A percentile compares a stretch with the other conserved stretches of the same genome.
Evolutionary conservation across 495 filamentous ascomycete genomes (phyloP).

Genomic region (Tuber melanosporum): DNA sequence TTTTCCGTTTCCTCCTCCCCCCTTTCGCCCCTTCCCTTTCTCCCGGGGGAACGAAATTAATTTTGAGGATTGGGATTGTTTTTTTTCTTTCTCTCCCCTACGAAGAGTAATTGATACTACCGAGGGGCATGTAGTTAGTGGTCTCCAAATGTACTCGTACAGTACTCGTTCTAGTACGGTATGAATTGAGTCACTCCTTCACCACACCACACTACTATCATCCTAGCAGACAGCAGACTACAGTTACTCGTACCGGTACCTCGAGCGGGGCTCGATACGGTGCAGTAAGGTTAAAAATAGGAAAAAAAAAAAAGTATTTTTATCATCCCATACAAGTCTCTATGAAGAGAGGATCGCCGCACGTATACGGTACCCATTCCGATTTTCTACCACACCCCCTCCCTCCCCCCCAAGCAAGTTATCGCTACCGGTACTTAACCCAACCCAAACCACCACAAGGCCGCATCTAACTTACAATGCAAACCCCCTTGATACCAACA

Average conservation of each 20-base stretch:
- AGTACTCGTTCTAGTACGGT: background rate
- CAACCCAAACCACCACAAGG: background rate
- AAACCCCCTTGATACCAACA: too few species aligned
- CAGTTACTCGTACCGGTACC: background rate
- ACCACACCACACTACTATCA: background rate
- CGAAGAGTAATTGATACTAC: too few species aligned
- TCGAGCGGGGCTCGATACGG: background rate
- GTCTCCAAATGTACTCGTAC: too few species aligned
- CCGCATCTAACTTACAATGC: too few species aligned
- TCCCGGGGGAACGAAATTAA: background rate
- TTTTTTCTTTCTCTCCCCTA: too few species aligned
- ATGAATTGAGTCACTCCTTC: background rate
- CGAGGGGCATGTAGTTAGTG: too few species aligned
- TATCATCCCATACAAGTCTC: background rate
- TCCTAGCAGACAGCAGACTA: background rate
- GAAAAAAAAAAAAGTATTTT: background rate
- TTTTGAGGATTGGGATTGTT: background rate
- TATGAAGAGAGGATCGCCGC: too few species aligned
- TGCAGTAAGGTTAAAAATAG: background rate
- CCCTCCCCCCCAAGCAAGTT: background rate
- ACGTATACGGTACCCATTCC: too few species aligned
- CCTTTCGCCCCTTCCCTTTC: background rate
- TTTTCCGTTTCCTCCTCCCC: background rate
- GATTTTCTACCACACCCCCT: too few species aligned
- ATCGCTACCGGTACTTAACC: background rate